phyloP scores from a whole-genome alignment of 139 green algal genomes.

The Monoraphidium neglectum region DNA sequence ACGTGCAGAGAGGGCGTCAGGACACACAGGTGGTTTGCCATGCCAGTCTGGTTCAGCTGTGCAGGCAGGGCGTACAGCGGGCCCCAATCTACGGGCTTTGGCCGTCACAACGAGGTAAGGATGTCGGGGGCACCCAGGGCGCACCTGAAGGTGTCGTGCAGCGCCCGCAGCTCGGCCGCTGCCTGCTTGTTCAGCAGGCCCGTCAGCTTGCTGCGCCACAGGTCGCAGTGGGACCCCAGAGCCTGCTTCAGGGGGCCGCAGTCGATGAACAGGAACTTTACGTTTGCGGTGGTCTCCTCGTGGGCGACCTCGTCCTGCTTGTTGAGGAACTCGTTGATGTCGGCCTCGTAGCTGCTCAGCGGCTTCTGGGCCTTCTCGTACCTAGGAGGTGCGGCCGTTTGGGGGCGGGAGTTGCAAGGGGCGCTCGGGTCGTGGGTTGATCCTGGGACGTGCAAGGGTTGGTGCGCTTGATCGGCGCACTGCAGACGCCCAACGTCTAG shows the following conservation, averaged over 20 bases:
- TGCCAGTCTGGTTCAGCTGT: too few species aligned
- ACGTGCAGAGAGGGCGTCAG: too few species aligned
- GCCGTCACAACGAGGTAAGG: too few species aligned
- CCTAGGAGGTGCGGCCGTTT: neutral
- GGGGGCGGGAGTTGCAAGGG: too few species aligned
- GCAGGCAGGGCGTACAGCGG: too few species aligned
- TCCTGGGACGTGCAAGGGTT: too few species aligned
- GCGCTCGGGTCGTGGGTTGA: too few species aligned
- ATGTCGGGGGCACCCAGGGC: too few species aligned
- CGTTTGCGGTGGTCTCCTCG: constrained; percentile 82
- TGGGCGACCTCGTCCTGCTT: constrained; percentile 66
- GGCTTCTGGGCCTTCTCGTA: constrained; percentile 90
- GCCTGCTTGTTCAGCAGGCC: constrained; percentile 73
- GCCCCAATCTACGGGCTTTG: too few species aligned
- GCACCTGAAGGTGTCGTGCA: constrained; percentile 63
- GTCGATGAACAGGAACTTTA: constrained; percentile 92
- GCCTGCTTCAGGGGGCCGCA: constrained; percentile 85
- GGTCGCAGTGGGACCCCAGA: constrained; percentile 76
- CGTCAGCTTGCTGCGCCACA: constrained; percentile 78
- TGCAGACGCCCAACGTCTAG: too few species aligned
- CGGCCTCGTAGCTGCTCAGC: constrained; percentile 72
- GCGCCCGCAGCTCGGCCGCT: constrained; percentile 48
- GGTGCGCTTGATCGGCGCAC: too few species aligned
- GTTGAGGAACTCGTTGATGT: constrained; percentile 59
- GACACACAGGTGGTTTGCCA: too few species aligned